Percentiles rank a stretch among this genome's conserved stretches.
Evolutionary conservation across 2,329 filamentous ascomycete genomes (phyloP).

Genomic region (Sphaceloma murrayae): DNA sequence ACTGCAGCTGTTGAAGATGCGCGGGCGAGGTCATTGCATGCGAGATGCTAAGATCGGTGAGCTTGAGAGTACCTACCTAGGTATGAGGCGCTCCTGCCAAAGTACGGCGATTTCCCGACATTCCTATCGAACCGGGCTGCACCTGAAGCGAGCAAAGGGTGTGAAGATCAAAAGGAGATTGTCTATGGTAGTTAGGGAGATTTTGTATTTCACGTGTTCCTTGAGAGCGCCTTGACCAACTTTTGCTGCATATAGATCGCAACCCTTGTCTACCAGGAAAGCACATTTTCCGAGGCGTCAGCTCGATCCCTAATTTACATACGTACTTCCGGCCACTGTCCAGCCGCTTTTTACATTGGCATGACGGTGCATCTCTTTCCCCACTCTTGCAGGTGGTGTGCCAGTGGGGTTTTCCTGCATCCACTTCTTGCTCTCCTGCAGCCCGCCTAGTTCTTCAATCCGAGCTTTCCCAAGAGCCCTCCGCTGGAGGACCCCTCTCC

Average conservation of each 20-base stretch:
- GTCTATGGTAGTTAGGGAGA: constrained; percentile 11
- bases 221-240: too few relatives aligned
- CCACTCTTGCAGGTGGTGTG: too few relatives aligned
- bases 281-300: constrained; percentile 8
- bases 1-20: constrained; percentile 9
- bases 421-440: too few relatives aligned
- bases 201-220: constrained; percentile 8
- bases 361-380: not conserved
- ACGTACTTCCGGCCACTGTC: constrained; percentile 14
- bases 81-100: too few relatives aligned
- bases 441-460: constrained; percentile 40
- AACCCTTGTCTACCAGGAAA: not conserved
- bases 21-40: constrained; percentile 7
- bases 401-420: too few relatives aligned
- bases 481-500: constrained; percentile 31
- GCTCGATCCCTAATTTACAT: constrained; percentile 17
- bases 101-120: too few relatives aligned
- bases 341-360: constrained; percentile 15
- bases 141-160: constrained; percentile 7
- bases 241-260: not conserved
- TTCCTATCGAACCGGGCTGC: too few relatives aligned
- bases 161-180: not conserved
- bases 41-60: not conserved
- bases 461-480: constrained; percentile 45
- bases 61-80: too few relatives aligned